A percentile compares a stretch with the other conserved stretches of the same genome.
These are phyloP conservation scores for Klebsormidium nitens DNA, from an alignment of 139 green algal species.

Conservation along the genomic window DNA sequence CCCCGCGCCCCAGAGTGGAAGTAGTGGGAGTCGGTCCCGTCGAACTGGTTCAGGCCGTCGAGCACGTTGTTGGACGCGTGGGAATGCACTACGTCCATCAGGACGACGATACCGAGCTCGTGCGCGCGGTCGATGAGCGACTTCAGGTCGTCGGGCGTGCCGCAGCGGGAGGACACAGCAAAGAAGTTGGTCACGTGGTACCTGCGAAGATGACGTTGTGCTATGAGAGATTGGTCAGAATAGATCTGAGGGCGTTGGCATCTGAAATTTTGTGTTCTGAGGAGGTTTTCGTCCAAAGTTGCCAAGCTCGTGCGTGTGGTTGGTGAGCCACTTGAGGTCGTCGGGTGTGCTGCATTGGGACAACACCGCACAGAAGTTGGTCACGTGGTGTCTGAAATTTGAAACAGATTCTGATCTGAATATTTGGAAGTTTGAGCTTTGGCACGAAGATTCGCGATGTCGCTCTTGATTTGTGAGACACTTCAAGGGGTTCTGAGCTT, in stretches of 20 bases:
- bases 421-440: too few species aligned
- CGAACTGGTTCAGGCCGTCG: slow-evolving; percentile 99
- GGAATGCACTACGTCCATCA: slow-evolving; percentile 80
- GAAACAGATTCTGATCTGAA: too few species aligned
- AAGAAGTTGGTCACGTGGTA: slow-evolving; percentile 99
- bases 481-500: too few species aligned
- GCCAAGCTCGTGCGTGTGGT: too few species aligned
- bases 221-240: slow-evolving; percentile 4
- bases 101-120: slow-evolving; percentile 71
- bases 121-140: slow-evolving; percentile 86
- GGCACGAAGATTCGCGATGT: too few species aligned
- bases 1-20: slow-evolving; percentile 44
- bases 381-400: slow-evolving; percentile 95
- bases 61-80: slow-evolving; percentile 92
- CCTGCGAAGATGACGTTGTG: slow-evolving; percentile 45
- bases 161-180: slow-evolving; percentile 73
- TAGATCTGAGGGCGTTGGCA: background rate
- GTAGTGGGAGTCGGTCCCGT: slow-evolving; percentile 69
- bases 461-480: too few species aligned
- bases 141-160: slow-evolving; percentile 97
- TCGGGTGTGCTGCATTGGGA: too few species aligned
- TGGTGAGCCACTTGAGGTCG: too few species aligned
- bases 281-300: too few species aligned
- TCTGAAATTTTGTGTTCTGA: background rate
- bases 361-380: slow-evolving; percentile 89